These are phyloP conservation scores for Theileria luwenshuni DNA, from an alignment of 169 alveolate species.

Conservation along the genomic window DNA sequence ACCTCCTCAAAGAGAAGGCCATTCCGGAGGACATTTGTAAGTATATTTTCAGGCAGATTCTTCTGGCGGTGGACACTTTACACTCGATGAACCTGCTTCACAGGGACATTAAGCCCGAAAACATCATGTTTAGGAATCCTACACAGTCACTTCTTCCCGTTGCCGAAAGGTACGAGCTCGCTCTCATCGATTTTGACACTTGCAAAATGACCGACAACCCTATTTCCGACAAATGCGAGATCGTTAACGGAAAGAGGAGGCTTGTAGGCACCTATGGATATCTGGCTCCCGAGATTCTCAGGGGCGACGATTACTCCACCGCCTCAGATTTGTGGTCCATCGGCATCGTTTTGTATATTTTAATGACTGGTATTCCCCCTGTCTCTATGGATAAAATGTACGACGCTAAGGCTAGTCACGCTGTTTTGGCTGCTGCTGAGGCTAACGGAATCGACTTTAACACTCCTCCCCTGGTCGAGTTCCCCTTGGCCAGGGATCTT, in stretches of 20 bases:
- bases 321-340: slow-evolving; percentile 90
- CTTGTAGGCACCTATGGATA: slow-evolving; percentile 85
- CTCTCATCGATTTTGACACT: slow-evolving; percentile 81
- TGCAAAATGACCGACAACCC: slow-evolving; percentile 79
- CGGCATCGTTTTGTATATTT: slow-evolving; percentile 86
- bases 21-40: slow-evolving; percentile 88
- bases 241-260: slow-evolving; percentile 77
- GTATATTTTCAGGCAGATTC: slow-evolving; percentile 83
- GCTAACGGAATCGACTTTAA: slow-evolving; percentile 85
- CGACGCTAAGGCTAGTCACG: slow-evolving; percentile 81
- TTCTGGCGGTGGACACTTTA: slow-evolving; percentile 81
- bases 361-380: slow-evolving; percentile 91
- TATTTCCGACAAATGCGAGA: slow-evolving; percentile 52
- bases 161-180: slow-evolving; percentile 74
- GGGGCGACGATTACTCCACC: slow-evolving; percentile 83
- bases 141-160: slow-evolving; percentile 72
- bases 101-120: slow-evolving; percentile 86
- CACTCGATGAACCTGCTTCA: slow-evolving; percentile 80
- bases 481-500: slow-evolving; percentile 87
- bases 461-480: slow-evolving; percentile 82
- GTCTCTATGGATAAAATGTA: slow-evolving; percentile 87
- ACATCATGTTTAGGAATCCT: slow-evolving; percentile 79
- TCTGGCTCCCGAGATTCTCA: slow-evolving; percentile 83
- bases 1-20: slow-evolving; percentile 81
- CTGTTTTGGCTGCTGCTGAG: slow-evolving; percentile 77